phyloP scores from a whole-genome alignment of 2,329 filamentous ascomycete genomes.

The Venturia nashicola region DNA sequence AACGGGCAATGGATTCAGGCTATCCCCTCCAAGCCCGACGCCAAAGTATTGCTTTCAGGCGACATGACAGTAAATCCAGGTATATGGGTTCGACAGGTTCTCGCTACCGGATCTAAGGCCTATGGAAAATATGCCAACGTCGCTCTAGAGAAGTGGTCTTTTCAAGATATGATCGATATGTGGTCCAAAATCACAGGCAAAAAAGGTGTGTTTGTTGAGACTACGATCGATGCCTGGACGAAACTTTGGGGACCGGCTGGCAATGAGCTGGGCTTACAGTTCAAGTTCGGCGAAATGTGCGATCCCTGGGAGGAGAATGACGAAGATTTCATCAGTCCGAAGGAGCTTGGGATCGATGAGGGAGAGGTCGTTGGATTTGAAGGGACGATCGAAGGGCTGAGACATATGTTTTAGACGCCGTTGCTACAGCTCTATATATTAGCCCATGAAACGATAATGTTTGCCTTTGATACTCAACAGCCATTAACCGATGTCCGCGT shows the following conservation, averaged over 20 bases:
- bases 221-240: constrained; percentile 14
- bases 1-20: constrained; percentile 17
- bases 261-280: constrained; percentile 17
- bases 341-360: constrained; percentile 17
- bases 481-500: too few species aligned
- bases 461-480: too few species aligned
- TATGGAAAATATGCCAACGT: constrained; percentile 19
- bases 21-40: constrained; percentile 17
- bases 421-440: not conserved
- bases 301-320: constrained; percentile 18
- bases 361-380: constrained; percentile 18
- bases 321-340: constrained; percentile 14
- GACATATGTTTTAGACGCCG: constrained; percentile 5
- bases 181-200: constrained; percentile 20
- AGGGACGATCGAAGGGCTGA: constrained; percentile 14
- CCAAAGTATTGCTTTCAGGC: constrained; percentile 17
- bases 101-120: constrained; percentile 14
- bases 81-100: constrained; percentile 19
- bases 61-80: constrained; percentile 19
- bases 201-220: constrained; percentile 16
- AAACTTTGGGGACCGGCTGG: constrained; percentile 16
- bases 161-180: constrained; percentile 17
- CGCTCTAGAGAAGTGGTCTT: constrained; percentile 17
- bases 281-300: constrained; percentile 19
- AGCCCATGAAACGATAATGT: too few species aligned